Evolutionary conservation across 169 alveolate species (phyloP), one percentile per base, ranked within the genome.

Genomic region (Eimeria necatrix): DNA sequence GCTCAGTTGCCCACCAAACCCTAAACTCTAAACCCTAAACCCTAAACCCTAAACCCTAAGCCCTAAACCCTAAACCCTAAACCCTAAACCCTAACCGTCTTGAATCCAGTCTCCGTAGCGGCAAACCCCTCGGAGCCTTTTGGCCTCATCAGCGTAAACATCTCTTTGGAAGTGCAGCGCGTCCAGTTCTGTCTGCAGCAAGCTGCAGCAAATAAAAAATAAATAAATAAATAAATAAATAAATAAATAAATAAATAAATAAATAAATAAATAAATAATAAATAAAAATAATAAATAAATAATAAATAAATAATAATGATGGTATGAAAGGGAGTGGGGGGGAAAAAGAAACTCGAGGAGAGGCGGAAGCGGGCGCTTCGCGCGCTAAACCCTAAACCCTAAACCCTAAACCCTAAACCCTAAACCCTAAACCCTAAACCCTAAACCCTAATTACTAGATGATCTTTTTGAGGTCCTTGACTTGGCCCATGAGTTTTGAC

Each of bases 61-160:
- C 87, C 48, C 87, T 78, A 78, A 78, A 78, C 56, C 87, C 87
- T 76, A 76, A 76, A 76, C 87, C 87, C 87, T 48, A 41, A 73
- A 73, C 85, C 85, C 85, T 74, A 74, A 2, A 4, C 85, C 53
- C 87, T 49, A 10, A 41, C 53, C 24, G 87, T 16, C 61, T 49
- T 46, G 32, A 14, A 20, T 14, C 24, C 49, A 94, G 91, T 80
- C 14, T 10, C 94, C 96, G 64, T 56, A 88, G 26, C 96, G 95
- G 68, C 96, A 94, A 3, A 94, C 41, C 59, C 85, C 84, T 22
- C 96, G 80, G n/a, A 94, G 81, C 16, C 96, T 71, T 49, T 74
- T 88, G 18, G 96, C 73, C 52, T 94, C 96, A 74, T 94, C 96
- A 4, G 94, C 96, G 71, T 60, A 94, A n/a, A 94, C 46, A 52